Evolutionary conservation across 2,329 filamentous ascomycete species (phyloP).

Genomic region (Penicillium sp.): DNA sequence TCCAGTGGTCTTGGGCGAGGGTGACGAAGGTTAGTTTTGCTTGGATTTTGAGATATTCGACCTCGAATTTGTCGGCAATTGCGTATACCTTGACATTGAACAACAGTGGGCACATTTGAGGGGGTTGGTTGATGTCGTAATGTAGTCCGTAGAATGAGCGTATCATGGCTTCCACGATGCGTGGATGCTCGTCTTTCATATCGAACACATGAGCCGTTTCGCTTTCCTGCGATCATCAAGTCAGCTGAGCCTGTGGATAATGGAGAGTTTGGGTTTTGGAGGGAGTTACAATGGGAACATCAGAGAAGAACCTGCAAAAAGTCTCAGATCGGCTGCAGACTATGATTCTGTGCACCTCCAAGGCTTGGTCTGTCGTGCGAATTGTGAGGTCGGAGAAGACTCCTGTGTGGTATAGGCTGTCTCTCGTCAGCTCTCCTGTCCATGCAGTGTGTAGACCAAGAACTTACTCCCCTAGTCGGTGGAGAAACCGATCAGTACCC

Average conservation of each 20-base stretch:
- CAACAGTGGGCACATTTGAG: not conserved
- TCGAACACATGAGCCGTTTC: not conserved
- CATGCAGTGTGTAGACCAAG: not conserved
- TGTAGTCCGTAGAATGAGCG: not conserved
- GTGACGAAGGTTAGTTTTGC: not conserved
- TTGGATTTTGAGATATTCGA: slow-evolving; percentile 1
- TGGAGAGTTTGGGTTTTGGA: not conserved
- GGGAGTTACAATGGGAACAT: not conserved
- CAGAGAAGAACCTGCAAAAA: not conserved
- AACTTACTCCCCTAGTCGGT: not conserved
- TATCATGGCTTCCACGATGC: not conserved
- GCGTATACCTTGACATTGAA: not conserved
- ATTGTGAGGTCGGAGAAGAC: not conserved
- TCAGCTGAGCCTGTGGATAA: not conserved
- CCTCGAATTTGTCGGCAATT: not conserved
- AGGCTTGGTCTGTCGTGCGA: not conserved
- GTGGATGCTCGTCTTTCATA: not conserved
- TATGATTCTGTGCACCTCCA: not conserved
- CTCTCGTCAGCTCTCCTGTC: not conserved
- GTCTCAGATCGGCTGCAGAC: not conserved
- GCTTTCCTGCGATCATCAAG: not conserved
- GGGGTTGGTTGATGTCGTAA: not conserved
- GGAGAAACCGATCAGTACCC: not conserved
- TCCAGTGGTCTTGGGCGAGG: not conserved
- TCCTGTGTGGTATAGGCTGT: not conserved